These are phyloP conservation scores for Aspergillus nanangensis DNA, from an alignment of 495 filamentous ascomycete genomes.

Conservation along the genomic window DNA sequence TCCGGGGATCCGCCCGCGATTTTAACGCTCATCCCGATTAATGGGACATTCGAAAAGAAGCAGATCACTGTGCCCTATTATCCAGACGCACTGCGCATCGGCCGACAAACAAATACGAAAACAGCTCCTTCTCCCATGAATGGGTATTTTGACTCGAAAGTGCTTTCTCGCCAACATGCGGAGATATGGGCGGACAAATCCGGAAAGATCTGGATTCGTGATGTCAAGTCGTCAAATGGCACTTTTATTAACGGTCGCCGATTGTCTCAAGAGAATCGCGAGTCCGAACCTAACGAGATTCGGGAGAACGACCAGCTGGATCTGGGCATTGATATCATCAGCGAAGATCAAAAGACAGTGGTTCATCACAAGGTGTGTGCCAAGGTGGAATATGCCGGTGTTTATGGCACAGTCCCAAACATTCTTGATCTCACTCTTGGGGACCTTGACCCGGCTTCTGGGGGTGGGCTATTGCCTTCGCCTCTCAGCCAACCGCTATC, in stretches of 20 bases:
- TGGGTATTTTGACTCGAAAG: slow-evolving; percentile 97
- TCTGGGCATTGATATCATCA: slow-evolving; percentile 95
- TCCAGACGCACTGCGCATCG: slow-evolving; percentile 86
- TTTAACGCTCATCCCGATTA: slow-evolving; percentile 78
- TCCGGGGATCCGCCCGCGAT: slow-evolving; percentile 62
- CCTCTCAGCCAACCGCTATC: slow-evolving; percentile 51
- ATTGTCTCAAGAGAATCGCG: slow-evolving; percentile 85
- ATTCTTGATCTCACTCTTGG: slow-evolving; percentile 85
- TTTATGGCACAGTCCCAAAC: slow-evolving; percentile 61
- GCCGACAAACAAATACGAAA: slow-evolving; percentile 94
- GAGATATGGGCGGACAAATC: slow-evolving; percentile 89
- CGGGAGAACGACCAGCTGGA: slow-evolving; percentile 85
- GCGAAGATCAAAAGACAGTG: slow-evolving; percentile 95
- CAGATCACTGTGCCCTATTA: slow-evolving; percentile 86
- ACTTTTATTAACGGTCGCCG: slow-evolving; percentile 95
- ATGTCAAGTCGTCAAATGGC: slow-evolving; percentile 97
- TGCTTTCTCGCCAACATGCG: slow-evolving; percentile 91
- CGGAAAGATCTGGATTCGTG: slow-evolving; percentile 92
- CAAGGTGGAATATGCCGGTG: slow-evolving; percentile 90
- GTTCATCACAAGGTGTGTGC: slow-evolving; percentile 98
- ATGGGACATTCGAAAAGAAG: slow-evolving; percentile 94
- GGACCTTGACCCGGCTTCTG: slow-evolving; percentile 71
- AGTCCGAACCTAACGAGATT: slow-evolving; percentile 91
- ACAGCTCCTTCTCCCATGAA: slow-evolving; percentile 85
- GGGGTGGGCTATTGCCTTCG: slow-evolving; percentile 61